Percentiles rank a stretch among this genome's conserved stretches.
Evolutionary conservation across 169 alveolate genomes (phyloP).

Genomic region (Cryptosporidium viatorum): DNA sequence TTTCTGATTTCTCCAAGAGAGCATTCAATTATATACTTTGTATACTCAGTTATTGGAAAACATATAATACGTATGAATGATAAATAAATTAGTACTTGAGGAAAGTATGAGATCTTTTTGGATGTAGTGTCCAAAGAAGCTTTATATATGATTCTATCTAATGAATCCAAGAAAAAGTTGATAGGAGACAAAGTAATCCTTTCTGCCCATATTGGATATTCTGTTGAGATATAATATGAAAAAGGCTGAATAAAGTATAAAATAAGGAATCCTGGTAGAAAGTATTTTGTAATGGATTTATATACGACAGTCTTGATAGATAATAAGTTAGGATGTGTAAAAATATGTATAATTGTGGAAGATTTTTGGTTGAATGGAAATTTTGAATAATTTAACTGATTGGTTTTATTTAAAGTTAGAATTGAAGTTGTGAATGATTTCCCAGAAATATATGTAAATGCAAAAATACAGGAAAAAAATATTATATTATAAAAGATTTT

Average conservation of each 20-base stretch:
- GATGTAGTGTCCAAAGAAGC: slow-evolving; percentile 1
- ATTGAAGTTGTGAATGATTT: slow-evolving; percentile 21
- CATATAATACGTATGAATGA: slow-evolving; percentile 3
- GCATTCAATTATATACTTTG: slow-evolving; percentile 16
- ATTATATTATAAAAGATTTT: background rate
- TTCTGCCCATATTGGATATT: slow-evolving; percentile 22
- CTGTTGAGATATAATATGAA: slow-evolving; percentile 21
- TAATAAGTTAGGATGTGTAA: background rate
- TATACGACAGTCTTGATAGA: background rate
- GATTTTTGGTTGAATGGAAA: background rate
- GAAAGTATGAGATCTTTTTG: slow-evolving; percentile 9
- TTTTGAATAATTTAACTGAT: background rate
- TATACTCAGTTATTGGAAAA: background rate
- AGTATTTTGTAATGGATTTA: slow-evolving; percentile 11
- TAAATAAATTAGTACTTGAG: slow-evolving; percentile 18
- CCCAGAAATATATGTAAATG: slow-evolving; percentile 35
- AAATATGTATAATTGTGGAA: background rate
- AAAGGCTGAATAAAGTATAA: slow-evolving; percentile 43
- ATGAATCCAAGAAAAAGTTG: slow-evolving; percentile 47
- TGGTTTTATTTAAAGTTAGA: background rate
- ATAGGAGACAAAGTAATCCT: slow-evolving; percentile 29
- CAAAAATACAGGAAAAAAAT: slow-evolving; percentile 6
- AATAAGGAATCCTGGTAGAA: slow-evolving; percentile 14
- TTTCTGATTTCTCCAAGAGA: slow-evolving; percentile 4
- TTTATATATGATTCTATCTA: slow-evolving; percentile 24